Base-by-base conservation (phyloP, 257 asterid species). In the Solanum sparsipilum region DNA sequence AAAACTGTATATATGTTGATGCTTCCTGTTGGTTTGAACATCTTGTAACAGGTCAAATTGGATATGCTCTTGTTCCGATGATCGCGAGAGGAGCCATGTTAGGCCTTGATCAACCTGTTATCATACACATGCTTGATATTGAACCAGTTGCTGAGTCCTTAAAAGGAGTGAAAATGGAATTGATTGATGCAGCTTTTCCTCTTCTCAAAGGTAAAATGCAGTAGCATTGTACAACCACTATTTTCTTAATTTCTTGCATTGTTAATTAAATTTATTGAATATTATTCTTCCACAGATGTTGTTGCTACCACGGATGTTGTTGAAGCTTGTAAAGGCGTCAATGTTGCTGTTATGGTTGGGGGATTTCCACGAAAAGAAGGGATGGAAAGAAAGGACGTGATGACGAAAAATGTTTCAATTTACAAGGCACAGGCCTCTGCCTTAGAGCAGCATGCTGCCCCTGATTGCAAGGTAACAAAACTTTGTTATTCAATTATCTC, bases 61-160 rank as follows among this genome's bases (percentile, higher is more conserved):
- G 98, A 5, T 96, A 96, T 89, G 96, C 99, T 32, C 95, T 96
- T 48, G 92, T 96, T 60, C 98, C 98, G 31, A 89, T 96, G 97
- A 93, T 96, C 84, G 98, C 97, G 0, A 90, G 95, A 88, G 99
- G 99, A 4, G 93, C 89, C 41, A 95, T 94, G 99, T 87, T 96
- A 38, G 99, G 98, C 39, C 93, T 92, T 25, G 94, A 95, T 87
- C 98, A 94, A 85, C 98, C 95, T 35, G 96, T 96, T 13, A 93
- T 95, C 65, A 91, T 96, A 89, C 99, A 96, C 82, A 88, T 96
- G 98, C 98, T 96, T 58, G 99, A 95, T 90, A 91, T 96, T 71
- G 89, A 91, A 27, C 91, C 94, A 2, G 93, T 92, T 20, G 91
- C 95, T 2, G 94, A 91, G 87, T 90, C 94, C 21, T 87, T 96